Conservation (phyloP, 805 yeast species). For the Spathaspora boniae region DNA sequence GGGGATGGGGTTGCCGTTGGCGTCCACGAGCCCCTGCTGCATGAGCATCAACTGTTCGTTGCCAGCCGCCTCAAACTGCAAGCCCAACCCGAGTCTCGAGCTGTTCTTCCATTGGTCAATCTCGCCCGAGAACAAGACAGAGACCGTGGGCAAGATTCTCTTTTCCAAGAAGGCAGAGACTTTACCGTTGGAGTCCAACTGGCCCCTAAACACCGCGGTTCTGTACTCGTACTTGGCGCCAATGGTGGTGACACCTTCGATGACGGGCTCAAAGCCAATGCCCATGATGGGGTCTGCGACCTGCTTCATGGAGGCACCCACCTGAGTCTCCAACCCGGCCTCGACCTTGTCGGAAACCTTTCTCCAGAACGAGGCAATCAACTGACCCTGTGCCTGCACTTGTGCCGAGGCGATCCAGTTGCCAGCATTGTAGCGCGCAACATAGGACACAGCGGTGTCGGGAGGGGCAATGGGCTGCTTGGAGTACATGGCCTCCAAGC, state of each 20-base stretch:
- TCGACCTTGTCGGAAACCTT: slow-evolving; percentile 89
- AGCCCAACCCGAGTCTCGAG: slow-evolving; percentile 86
- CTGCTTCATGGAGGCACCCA: slow-evolving; percentile 74
- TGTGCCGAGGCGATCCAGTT: slow-evolving; percentile 94
- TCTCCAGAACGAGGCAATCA: slow-evolving; percentile 90
- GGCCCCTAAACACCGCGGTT: slow-evolving; percentile 93
- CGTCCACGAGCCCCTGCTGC: slow-evolving; percentile 84
- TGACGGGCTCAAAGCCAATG: slow-evolving; percentile 76
- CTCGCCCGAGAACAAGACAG: slow-evolving; percentile 86
- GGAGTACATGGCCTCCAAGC: slow-evolving; percentile 90
- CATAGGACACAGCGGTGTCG: slow-evolving; percentile 85
- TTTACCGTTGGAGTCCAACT: slow-evolving; percentile 86
- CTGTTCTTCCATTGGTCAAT: slow-evolving; percentile 74
- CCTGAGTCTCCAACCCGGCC: slow-evolving; percentile 87
- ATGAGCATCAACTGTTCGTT: slow-evolving; percentile 87
- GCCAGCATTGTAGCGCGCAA: slow-evolving; percentile 83
- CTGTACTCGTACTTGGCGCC: slow-evolving; percentile 99
- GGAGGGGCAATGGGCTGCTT: slow-evolving; percentile 73
- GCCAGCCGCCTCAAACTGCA: slow-evolving; percentile 94
- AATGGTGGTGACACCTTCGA: slow-evolving; percentile 88
- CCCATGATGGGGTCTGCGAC: slow-evolving; percentile 73
- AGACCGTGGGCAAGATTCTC: slow-evolving; percentile 87
- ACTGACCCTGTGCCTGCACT: slow-evolving; percentile 87
- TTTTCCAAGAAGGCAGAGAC: slow-evolving; percentile 89
- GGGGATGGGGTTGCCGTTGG: slow-evolving; percentile 81